Percentiles rank a stretch among this genome's conserved stretches.
phyloP scores from a whole-genome alignment of 805 yeast genomes.

The Candida nitratophila region DNA sequence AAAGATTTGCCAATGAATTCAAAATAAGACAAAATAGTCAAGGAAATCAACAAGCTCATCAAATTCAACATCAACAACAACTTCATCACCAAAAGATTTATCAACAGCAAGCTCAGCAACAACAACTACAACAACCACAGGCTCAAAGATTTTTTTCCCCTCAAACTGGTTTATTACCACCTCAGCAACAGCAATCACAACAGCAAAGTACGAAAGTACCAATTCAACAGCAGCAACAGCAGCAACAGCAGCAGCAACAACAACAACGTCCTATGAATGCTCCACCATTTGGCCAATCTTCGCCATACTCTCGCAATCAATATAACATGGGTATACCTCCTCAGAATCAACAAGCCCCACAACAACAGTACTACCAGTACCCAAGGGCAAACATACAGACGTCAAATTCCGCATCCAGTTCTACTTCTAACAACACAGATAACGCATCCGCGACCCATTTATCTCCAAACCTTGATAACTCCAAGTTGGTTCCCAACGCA shows the following conservation, averaged over 20 bases:
- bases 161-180: neutral
- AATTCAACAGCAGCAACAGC: neutral
- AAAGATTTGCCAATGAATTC: slow-evolving; percentile 12
- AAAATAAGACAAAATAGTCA: slow-evolving; percentile 4
- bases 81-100: neutral
- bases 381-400: neutral
- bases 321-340: neutral
- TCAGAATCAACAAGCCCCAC: too few species aligned
- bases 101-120: neutral
- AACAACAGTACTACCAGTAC: neutral
- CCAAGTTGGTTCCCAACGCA: neutral
- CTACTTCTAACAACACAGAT: neutral
- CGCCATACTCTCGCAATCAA: neutral
- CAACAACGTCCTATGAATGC: neutral
- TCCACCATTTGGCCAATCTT: neutral
- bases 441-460: neutral
- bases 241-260: neutral
- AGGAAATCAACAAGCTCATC: neutral
- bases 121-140: too few species aligned
- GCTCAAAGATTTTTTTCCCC: neutral
- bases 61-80: neutral
- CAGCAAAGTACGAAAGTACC: too few species aligned
- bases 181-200: neutral
- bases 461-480: neutral
- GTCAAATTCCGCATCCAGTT: neutral